A percentile compares a stretch with the other conserved stretches of the same genome.
These are phyloP conservation scores for Aphanomyces cochlioides DNA, from an alignment of 352 stramenopile genomes.

Conservation along the genomic window DNA sequence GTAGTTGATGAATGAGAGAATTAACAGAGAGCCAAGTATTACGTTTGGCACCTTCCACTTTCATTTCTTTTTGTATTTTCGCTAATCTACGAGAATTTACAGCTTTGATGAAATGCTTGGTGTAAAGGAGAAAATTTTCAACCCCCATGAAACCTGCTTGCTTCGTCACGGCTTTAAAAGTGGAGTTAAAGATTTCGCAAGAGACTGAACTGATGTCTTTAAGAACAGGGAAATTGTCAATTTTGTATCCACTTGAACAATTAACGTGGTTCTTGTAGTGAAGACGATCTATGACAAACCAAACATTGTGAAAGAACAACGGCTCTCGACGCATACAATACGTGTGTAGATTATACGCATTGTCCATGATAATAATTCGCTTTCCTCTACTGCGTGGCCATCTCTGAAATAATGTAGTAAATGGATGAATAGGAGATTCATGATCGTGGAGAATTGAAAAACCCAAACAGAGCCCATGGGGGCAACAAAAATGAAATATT, in stretches of 20 bases:
- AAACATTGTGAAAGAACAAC: too few relatives aligned
- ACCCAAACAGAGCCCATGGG: background rate
- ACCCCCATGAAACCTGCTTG: background rate
- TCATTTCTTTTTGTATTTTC: too few relatives aligned
- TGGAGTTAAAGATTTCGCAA: background rate
- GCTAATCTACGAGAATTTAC: too few relatives aligned
- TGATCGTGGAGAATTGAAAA: constrained; percentile 1
- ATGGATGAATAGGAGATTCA: background rate
- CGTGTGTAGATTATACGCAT: too few relatives aligned
- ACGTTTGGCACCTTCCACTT: too few relatives aligned
- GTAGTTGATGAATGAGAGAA: too few relatives aligned
- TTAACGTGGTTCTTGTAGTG: too few relatives aligned
- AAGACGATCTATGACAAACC: too few relatives aligned
- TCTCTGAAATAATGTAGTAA: background rate
- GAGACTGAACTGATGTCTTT: background rate
- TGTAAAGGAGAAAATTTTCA: background rate
- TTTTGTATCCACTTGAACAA: too few relatives aligned
- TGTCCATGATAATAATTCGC: background rate
- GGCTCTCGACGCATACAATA: too few relatives aligned
- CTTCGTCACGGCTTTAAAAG: background rate
- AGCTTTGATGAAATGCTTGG: background rate
- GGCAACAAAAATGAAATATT: constrained; percentile 6
- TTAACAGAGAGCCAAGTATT: too few relatives aligned
- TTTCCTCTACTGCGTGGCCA: background rate
- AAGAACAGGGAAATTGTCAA: background rate